phyloP scores from a whole-genome alignment of 106 monocot species.

The Apostasia ramifera region DNA sequence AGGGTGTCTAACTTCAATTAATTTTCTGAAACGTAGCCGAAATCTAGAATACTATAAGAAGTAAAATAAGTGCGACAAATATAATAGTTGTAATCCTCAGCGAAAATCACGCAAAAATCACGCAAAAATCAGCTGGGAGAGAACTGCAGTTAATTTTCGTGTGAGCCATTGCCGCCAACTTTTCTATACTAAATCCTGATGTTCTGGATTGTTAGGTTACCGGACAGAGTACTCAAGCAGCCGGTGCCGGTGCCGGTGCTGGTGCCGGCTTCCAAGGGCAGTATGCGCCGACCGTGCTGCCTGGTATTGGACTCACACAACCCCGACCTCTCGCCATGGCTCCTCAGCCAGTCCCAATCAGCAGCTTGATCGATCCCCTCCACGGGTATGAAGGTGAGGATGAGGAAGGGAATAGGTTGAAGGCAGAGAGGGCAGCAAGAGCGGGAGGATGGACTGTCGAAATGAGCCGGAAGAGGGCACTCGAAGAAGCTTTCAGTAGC shows the following conservation, averaged over 20 bases:
- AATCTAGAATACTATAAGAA: too few species aligned
- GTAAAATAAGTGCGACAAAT: too few species aligned
- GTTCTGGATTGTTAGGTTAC: conserved; percentile 17
- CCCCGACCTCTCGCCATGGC: conserved; percentile 62
- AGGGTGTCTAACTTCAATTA: too few species aligned
- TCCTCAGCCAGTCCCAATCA: conserved; percentile 52
- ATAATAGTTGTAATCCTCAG: too few species aligned
- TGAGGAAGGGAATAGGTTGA: conserved; percentile 51
- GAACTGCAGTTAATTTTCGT: too few species aligned
- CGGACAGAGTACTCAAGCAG: conserved; percentile 22
- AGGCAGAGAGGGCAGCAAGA: conserved; percentile 50
- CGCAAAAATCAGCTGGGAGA: too few species aligned
- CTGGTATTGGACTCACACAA: conserved; percentile 44
- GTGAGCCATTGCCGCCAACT: too few species aligned
- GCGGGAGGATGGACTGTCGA: conserved; percentile 89
- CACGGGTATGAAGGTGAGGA: conserved; percentile 44
- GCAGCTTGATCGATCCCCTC: conserved; percentile 24
- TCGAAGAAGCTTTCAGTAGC: conserved; percentile 83
- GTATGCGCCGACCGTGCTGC: conserved; percentile 62
- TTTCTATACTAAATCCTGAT: too few species aligned
- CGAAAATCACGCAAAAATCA: too few species aligned
- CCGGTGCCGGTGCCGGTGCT: conserved; percentile 5
- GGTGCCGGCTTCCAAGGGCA: conserved; percentile 40
- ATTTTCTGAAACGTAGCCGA: too few species aligned
- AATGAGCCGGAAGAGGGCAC: conserved; percentile 58